Conservation (phyloP, 306 rosid species). For the Cyamopsis tetragonoloba region DNA sequence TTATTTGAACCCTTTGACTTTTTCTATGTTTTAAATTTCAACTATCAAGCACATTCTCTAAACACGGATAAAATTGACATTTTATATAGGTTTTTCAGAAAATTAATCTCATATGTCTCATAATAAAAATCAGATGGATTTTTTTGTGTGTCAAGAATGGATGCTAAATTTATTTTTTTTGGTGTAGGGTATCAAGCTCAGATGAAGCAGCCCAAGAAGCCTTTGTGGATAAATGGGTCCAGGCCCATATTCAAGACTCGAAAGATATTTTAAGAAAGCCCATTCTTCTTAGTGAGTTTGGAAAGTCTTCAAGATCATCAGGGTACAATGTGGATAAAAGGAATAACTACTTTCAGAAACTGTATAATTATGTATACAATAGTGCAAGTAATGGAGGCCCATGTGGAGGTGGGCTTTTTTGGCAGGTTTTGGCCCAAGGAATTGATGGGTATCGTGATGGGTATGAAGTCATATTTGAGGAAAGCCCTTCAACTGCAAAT, state of each 20-base stretch:
- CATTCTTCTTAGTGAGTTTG: constrained; percentile 32
- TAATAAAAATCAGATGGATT: too few relatives aligned
- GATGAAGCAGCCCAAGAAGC: constrained; percentile 15
- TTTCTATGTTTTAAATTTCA: too few relatives aligned
- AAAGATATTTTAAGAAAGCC: constrained; percentile 19
- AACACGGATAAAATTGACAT: too few relatives aligned
- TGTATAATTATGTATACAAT: not conserved
- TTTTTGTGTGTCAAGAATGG: too few relatives aligned
- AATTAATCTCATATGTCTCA: too few relatives aligned
- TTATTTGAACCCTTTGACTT: too few relatives aligned
- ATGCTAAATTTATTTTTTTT: not conserved
- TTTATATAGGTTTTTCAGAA: too few relatives aligned
- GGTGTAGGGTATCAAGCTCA: constrained; percentile 6
- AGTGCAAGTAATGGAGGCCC: constrained; percentile 20
- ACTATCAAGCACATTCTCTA: too few relatives aligned
- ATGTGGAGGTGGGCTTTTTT: constrained; percentile 34
- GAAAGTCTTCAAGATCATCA: constrained; percentile 27
- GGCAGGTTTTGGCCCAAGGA: constrained; percentile 34
- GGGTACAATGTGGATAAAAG: constrained; percentile 26
- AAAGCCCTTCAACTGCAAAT: constrained; percentile 28
- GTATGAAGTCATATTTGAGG: constrained; percentile 17
- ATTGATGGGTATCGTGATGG: constrained; percentile 20
- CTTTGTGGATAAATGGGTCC: constrained; percentile 34
- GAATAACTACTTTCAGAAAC: constrained; percentile 15
- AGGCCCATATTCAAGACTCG: constrained; percentile 23